A percentile compares a stretch with the other conserved stretches of the same genome.
Evolutionary conservation across 129 eudicot genomes (phyloP).

Genomic region (carrot (Daucus carota)): DH1_v3.0 NC_030381.2:18058001-18058500

Average conservation of each 20-base stretch:
- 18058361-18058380: slow-evolving; percentile 25
- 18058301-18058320: slow-evolving; percentile 11
- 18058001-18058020: no score
- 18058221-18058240: neutral
- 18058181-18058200: neutral
- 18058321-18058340: slow-evolving; percentile 19
- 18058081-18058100: neutral
- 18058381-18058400: slow-evolving; percentile 23
- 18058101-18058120: no score
- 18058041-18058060: neutral
- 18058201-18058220: neutral
- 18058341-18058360: slow-evolving; percentile 22
- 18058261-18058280: neutral
- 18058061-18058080: neutral
- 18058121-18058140: neutral
- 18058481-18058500: slow-evolving; percentile 21
- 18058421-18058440: slow-evolving; percentile 16
- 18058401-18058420: slow-evolving; percentile 16
- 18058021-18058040: neutral
- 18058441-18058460: slow-evolving; percentile 12
- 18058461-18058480: slow-evolving; percentile 16
- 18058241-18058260: neutral
- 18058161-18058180: neutral
- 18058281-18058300: neutral
- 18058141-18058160: neutral